Percentiles rank a stretch among this genome's conserved stretches.
Evolutionary conservation across 306 rosid genomes (phyloP).

Genomic region (Chamaecrista fasciculata): DNA sequence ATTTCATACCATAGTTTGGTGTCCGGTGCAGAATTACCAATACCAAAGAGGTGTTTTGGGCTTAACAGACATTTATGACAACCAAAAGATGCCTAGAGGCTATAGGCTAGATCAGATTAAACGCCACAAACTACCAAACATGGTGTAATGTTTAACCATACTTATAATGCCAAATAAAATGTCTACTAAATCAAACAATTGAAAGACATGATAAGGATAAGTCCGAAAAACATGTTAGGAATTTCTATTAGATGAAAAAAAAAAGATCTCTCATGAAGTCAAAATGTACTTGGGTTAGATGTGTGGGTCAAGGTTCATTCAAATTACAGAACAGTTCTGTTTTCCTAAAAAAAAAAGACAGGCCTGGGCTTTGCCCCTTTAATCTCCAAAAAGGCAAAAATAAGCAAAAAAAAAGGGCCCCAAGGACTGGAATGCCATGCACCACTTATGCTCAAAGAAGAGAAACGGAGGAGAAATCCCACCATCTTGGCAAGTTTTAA

Average conservation of each 20-base stretch:
- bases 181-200: not conserved
- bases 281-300: conserved; percentile 26
- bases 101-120: no score
- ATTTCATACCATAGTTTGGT: not conserved
- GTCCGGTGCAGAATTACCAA: not conserved
- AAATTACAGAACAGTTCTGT: no score
- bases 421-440: no score
- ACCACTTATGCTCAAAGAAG: not conserved
- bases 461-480: not conserved
- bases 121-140: not conserved
- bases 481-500: conserved; percentile 23
- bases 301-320: no score
- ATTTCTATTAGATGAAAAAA: not conserved
- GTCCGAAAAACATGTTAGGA: not conserved
- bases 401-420: not conserved
- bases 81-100: not conserved
- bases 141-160: not conserved
- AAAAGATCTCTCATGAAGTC: not conserved
- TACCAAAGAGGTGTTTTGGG: not conserved
- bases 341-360: no score
- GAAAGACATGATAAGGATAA: not conserved
- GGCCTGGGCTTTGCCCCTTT: no score
- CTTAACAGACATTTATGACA: conserved; percentile 4
- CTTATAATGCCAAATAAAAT: not conserved
- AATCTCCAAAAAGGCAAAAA: not conserved